Percentiles rank a stretch among this genome's conserved stretches.
Evolutionary conservation across 345 rosid genomes (phyloP).

Genomic region (Sonneratia caseolaris): DNA sequence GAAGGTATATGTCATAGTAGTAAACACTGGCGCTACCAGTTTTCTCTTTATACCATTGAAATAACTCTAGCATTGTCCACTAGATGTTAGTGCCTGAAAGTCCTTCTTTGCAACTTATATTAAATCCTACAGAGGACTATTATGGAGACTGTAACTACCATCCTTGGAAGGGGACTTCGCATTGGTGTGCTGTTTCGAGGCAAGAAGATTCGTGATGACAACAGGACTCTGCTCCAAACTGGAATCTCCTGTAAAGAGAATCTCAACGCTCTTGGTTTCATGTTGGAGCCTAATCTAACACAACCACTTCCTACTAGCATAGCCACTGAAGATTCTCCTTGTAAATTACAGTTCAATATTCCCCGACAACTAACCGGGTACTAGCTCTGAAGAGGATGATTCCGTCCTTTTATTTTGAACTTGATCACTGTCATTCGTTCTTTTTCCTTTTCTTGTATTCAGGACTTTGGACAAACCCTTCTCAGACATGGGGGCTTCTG

Average conservation of each 20-base stretch:
- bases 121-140: slow-evolving; percentile 49
- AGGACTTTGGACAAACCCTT: slow-evolving; percentile 36
- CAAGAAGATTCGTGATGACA: slow-evolving; percentile 87
- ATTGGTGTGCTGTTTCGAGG: slow-evolving; percentile 80
- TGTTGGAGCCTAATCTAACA: slow-evolving; percentile 53
- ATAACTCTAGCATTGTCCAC: too few relatives aligned
- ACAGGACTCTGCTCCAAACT: slow-evolving; percentile 56
- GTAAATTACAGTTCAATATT: slow-evolving; percentile 21
- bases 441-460: slow-evolving; percentile 9
- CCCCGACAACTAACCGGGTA: slow-evolving; percentile 41
- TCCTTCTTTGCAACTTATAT: not conserved
- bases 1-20: slow-evolving; percentile 40
- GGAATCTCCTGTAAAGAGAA: slow-evolving; percentile 64
- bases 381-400: slow-evolving; percentile 4
- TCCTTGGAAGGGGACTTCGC: slow-evolving; percentile 63
- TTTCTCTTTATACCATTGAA: not conserved
- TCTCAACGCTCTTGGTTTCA: slow-evolving; percentile 58
- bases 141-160: slow-evolving; percentile 67
- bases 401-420: not conserved
- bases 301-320: slow-evolving; percentile 23
- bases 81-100: not conserved
- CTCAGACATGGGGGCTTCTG: slow-evolving; percentile 29
- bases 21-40: not conserved
- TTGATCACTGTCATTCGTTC: not conserved
- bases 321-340: slow-evolving; percentile 34